Base-by-base conservation (phyloP, 805 yeast genomes). In the Zygotorulaspora florentina region DNA sequence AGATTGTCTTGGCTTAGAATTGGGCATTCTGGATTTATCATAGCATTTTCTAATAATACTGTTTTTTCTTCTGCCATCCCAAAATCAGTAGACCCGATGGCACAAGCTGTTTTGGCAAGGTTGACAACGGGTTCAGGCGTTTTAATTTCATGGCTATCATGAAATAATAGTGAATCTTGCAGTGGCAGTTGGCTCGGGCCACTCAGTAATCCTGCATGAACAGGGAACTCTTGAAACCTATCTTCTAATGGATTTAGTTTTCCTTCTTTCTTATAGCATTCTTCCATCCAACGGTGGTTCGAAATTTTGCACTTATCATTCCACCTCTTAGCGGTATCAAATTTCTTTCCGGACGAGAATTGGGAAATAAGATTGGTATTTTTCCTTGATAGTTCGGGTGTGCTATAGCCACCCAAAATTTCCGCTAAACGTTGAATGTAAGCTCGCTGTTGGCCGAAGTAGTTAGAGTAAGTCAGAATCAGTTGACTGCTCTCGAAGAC, bases 261-360 rank as follows among this genome's bases (percentile, higher is more conserved):
- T 4, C 39, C 45, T 11, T 58, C 65, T 15, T 40, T n/a, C 39
- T 51, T 42, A 43, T 55, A 91, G 35, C 88, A 76, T 44, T 86
- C 90, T 58, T 91, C 98, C 11, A 91, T 65, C 99, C 99, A 91
- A 11, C 82, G 59, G 64, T 88, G 96, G 58, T 85, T 89, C 26
- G 73, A 72, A 17, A 87, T 67, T 3, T 43, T 49, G 35, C 65
- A 59, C 3, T 43, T 39, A 9, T 48, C 53, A 8, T 62, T 60
- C 96, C 96, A 89, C 50, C 74, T 73, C 29, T 70, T 60, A 0
- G 93, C 95, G 13, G 89, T 87, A 9, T 74, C 76, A 57, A 77
- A 87, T 65, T 91, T 91, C 45, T 75, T 77, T 1, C 99, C 97
- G 12, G 60, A 61, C 0, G 85, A 74, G 28, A 72, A 73, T 0